Percentiles rank a stretch among this genome's conserved stretches.
These are phyloP conservation scores for Xylaria sp. DNA, from an alignment of 2,329 filamentous ascomycete genomes.

Conservation along the genomic window DNA sequence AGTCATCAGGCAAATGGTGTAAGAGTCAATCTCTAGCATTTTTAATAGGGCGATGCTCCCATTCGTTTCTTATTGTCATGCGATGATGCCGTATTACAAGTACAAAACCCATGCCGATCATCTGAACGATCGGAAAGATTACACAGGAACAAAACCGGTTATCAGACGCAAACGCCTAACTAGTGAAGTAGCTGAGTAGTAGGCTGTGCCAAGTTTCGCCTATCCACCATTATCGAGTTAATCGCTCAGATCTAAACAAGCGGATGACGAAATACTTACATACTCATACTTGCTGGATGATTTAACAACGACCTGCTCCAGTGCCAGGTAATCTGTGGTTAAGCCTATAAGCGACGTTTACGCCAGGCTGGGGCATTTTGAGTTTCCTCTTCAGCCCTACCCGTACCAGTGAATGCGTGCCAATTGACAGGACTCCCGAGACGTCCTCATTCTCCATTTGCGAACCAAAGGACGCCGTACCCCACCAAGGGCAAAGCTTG, in stretches of 20 bases:
- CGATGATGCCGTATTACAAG: not conserved
- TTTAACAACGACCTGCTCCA: too few species aligned
- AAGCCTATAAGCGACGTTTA: not conserved
- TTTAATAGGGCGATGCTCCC: too few species aligned
- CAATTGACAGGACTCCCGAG: too few species aligned
- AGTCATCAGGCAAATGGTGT: not conserved
- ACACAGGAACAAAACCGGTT: not conserved
- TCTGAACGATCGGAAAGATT: not conserved
- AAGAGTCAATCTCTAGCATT: not conserved
- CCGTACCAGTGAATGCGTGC: not conserved
- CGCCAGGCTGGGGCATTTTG: not conserved
- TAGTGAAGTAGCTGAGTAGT: not conserved
- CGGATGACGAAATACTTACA: constrained; percentile 2
- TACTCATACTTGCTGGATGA: not conserved
- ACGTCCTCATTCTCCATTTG: not conserved
- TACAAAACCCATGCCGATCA: not conserved
- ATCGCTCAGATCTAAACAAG: not conserved
- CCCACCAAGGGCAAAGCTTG: not conserved
- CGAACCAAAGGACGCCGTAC: not conserved
- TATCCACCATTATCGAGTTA: not conserved
- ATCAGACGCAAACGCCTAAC: not conserved
- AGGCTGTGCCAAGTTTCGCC: constrained; percentile 1
- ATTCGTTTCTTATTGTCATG: not conserved
- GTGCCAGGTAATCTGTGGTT: too few species aligned
- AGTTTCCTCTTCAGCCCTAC: constrained; percentile 1